Evolutionary conservation across 331 rosid genomes (phyloP), one percentile per base, ranked within the genome.

Genomic region (Cydonia oblonga): DNA sequence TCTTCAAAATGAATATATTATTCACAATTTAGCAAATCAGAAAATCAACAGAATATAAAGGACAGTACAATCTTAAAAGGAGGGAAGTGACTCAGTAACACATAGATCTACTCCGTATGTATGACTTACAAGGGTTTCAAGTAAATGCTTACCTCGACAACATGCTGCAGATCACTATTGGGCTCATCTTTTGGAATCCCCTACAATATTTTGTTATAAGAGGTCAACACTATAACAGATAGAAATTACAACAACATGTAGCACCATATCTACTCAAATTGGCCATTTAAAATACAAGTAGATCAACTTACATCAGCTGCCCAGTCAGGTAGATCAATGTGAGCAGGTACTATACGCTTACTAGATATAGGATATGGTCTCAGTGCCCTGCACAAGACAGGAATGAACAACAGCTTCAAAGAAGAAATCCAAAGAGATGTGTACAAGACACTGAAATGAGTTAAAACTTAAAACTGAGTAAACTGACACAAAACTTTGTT

Each of bases 181-280:
- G 90, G 97, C 87, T 95, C 98, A 71, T 77, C 46, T 88, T 82
- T 88, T 58, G 98, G 98, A 61, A 64, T 83, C 64, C 98, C 98
- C 97, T 95, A 38, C 62, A 78, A 18, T 16, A 15, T 4, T 14
- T 63, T 29, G 33, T 18, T 63, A 52, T 32, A 8, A 35, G 44
- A 60, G 6, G 68, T 28, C 60, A 72, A 42, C 62, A 35, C 5
- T 42, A 58, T 9, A 23, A 28, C 40, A n/a, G 22, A 40, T 12
- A 40, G 9, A 59, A 60, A 52, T 59, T 20, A 6, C 68, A 42
- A 25, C 20, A 26, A 8, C 11, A 26, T 60, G 28, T 13, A 59
- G 29, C 20, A 59, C 6, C 9, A 3, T 2, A 63, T 76, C 58
- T 66, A 51, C 56, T 18, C 22, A 51, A 51, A 51, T 51, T 51